Base-by-base conservation (phyloP, 768 basidiomycete genomes). In the Goffeauzyma gilvescens region DNA sequence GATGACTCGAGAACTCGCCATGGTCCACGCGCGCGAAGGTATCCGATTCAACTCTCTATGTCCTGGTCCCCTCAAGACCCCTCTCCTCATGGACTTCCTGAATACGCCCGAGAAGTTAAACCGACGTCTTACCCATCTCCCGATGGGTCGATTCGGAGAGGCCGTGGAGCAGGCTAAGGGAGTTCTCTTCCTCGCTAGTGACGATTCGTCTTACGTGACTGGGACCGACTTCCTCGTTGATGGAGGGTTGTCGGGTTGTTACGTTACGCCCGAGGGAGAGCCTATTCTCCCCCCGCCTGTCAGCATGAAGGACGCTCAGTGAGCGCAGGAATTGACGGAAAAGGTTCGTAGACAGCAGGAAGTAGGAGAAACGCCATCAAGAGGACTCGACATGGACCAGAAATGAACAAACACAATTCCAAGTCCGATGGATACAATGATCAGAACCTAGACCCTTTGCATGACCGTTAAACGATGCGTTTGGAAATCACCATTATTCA, bases 111-210 rank as follows among this genome's bases (percentile, higher is more conserved):
- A 98, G 71, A 96, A 96, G 69, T 75, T 80, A 46, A 75, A 95
- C 32, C 77, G 93, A 22, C 74, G 93, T 34, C 60, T 95, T 60
- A 76, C 85, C 17, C 65, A 66, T 50, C 73, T 90, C 13, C 90
- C 89, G 1, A 85, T 93, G 84, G 89, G 89, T 48, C 75, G 90
- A 48, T 98, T 98, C 61, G 90, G 90, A 27, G 86, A 95, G 68
- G 93, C 89, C 0, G 71, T 96, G 49, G 93, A 98, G 64, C 72
- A 89, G 46, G 93, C 93, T 6, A 81, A 79, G 57, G 87, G 76
- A 22, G 89, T 85, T 15, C 70, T 95, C 20, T 98, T 96, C 72
- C 66, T 86, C 56, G 93, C 87, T 4, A 84, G 82, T 52, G 82
- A 89, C 63, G 93, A 98, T 38, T 87, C 84, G 54, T 87, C 83